Conservation (phyloP, 1,139 yeast genomes). For the Martiniozyma asiatica region DNA sequence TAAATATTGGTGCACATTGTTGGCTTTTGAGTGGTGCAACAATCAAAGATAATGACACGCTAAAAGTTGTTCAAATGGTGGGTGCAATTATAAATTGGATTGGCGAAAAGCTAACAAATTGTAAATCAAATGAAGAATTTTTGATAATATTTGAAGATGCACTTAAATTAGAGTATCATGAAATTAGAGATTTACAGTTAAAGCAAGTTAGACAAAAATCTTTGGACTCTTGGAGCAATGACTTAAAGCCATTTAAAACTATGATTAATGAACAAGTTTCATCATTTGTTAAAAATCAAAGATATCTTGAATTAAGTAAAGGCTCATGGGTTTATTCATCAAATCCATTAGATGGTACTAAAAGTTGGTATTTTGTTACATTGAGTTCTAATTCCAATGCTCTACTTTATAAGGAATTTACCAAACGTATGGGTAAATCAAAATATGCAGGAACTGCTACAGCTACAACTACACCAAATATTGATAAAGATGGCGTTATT, state of each 20-base stretch:
- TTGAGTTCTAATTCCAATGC: constrained; percentile 63
- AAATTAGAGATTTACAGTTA: constrained; percentile 47
- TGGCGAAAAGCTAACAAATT: constrained; percentile 17
- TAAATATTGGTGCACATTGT: constrained; percentile 9
- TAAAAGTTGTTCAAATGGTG: constrained; percentile 5
- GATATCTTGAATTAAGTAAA: constrained; percentile 56
- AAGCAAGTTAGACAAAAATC: constrained; percentile 28
- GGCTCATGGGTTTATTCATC: constrained; percentile 82
- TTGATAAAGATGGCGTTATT: constrained; percentile 35
- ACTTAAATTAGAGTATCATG: constrained; percentile 34
- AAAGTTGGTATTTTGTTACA: constrained; percentile 37
- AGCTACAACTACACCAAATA: constrained; percentile 45
- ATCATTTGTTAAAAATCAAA: constrained; percentile 70
- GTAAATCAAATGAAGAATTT: constrained; percentile 25
- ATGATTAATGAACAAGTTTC: constrained; percentile 47
- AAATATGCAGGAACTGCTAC: constrained; percentile 9
- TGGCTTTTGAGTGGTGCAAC: constrained; percentile 11
- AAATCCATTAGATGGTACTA: constrained; percentile 38
- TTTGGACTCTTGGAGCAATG: constrained; percentile 24
- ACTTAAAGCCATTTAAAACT: constrained; percentile 33
- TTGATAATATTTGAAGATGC: constrained; percentile 22
- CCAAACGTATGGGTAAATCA: constrained; percentile 23
- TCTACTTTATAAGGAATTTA: constrained; percentile 51
- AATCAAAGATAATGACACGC: constrained; percentile 6
- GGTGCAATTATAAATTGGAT: constrained; percentile 11